A percentile compares a stretch with the other conserved stretches of the same genome.
Conservation (phyloP, 116 monocot genomes). For the Trichopus zeylanicus region DNA sequence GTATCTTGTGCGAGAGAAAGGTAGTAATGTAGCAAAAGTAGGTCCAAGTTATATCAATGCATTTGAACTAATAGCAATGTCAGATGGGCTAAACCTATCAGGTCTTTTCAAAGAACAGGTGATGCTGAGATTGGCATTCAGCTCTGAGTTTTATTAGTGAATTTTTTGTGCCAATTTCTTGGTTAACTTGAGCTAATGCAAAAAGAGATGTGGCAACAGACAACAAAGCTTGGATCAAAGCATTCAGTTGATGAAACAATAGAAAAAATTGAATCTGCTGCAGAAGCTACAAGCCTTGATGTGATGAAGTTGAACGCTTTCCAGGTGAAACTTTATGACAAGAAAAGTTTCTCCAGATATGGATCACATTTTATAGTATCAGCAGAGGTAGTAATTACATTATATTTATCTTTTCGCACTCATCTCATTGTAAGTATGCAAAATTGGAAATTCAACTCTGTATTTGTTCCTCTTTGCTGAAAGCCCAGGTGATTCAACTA, state of each 20-base stretch:
- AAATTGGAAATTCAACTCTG: too few relatives aligned
- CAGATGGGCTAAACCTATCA: conserved; percentile 52
- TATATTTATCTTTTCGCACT: too few relatives aligned
- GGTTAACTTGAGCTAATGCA: neutral
- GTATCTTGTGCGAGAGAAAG: conserved; percentile 9
- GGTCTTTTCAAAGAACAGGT: conserved; percentile 63
- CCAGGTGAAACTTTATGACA: conserved; percentile 42
- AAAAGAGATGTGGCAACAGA: conserved; percentile 17
- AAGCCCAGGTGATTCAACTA: conserved; percentile 45
- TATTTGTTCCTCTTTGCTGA: neutral
- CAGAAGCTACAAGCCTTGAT: conserved; percentile 40
- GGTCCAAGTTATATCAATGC: conserved; percentile 50
- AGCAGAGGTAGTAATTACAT: conserved; percentile 40
- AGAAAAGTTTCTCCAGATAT: conserved; percentile 22
- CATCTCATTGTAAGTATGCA: too few relatives aligned
- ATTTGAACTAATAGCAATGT: conserved; percentile 69
- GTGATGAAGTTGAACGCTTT: conserved; percentile 34
- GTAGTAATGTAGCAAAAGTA: neutral
- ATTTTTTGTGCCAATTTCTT: too few relatives aligned
- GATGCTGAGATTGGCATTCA: neutral
- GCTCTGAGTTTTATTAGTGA: neutral
- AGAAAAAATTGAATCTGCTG: conserved; percentile 46
- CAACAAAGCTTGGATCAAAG: conserved; percentile 46
- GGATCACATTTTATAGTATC: conserved; percentile 37
- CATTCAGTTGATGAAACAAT: conserved; percentile 45